A percentile compares a stretch with the other conserved stretches of the same genome.
Evolutionary conservation across 2,329 filamentous ascomycete genomes (phyloP).

Genomic region (Eutypa lata): DNA sequence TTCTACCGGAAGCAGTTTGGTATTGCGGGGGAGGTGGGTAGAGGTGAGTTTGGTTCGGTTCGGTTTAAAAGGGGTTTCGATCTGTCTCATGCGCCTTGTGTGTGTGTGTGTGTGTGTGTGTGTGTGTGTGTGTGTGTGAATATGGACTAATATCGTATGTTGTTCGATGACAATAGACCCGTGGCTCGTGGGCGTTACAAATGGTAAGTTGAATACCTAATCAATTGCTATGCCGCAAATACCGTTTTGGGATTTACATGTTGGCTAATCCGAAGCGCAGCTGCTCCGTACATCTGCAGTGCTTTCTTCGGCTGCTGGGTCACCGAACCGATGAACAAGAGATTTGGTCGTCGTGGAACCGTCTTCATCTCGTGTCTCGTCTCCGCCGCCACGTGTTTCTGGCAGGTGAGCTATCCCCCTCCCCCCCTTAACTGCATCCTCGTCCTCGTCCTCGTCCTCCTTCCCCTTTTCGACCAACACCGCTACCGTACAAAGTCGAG

Average conservation of each 20-base stretch:
- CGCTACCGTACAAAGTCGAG: too few relatives aligned
- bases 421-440: constrained; percentile 20
- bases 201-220: constrained; percentile 33
- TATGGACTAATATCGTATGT: too few relatives aligned
- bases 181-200: constrained; percentile 62
- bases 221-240: not conserved
- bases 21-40: constrained; percentile 50
- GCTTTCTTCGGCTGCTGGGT: constrained; percentile 70
- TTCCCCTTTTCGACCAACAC: too few relatives aligned
- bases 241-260: too few relatives aligned
- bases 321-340: constrained; percentile 68
- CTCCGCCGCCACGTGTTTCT: constrained; percentile 53
- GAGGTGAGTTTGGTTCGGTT: too few relatives aligned
- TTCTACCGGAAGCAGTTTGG: constrained; percentile 62
- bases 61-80: too few relatives aligned
- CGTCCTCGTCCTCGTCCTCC: not conserved
- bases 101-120: too few relatives aligned
- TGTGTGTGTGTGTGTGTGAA: too few relatives aligned
- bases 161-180: constrained; percentile 29
- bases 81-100: too few relatives aligned
- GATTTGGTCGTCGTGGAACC: constrained; percentile 67
- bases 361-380: constrained; percentile 67
- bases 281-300: constrained; percentile 62
- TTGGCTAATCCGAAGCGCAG: constrained; percentile 10
- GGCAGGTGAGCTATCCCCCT: constrained; percentile 33